These are phyloP conservation scores for Gonapodya prolifera DNA, from an alignment of 192 early-diverging fungal species.

Conservation along the genomic window DNA sequence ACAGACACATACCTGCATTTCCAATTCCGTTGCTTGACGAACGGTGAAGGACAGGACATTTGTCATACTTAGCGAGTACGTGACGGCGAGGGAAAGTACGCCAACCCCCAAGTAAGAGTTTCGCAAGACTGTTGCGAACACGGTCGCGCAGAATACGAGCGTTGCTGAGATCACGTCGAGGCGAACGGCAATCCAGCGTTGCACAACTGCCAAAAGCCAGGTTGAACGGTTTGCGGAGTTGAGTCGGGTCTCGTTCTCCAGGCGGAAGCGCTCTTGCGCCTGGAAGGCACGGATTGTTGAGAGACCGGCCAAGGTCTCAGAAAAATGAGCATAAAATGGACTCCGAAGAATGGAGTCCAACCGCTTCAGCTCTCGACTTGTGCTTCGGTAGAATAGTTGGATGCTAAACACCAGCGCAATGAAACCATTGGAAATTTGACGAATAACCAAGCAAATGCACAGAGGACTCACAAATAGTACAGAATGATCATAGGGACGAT, in stretches of 20 bases:
- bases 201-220: conserved; percentile 49
- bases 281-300: conserved; percentile 79
- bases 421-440: neutral
- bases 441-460: neutral
- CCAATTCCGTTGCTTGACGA: conserved; percentile 54
- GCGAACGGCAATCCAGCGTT: conserved; percentile 39
- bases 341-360: conserved; percentile 62
- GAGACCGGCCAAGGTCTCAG: conserved; percentile 66
- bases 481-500: conserved; percentile 7
- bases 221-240: conserved; percentile 77
- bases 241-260: conserved; percentile 39
- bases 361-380: conserved; percentile 82
- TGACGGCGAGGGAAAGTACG: conserved; percentile 61
- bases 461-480: neutral
- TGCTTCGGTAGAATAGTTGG: conserved; percentile 58
- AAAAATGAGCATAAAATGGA: conserved; percentile 71
- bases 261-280: conserved; percentile 48
- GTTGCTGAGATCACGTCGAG: conserved; percentile 65
- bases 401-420: conserved; percentile 22
- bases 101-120: conserved; percentile 38
- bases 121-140: conserved; percentile 54
- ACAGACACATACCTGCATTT: too few relatives aligned
- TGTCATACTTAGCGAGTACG: conserved; percentile 73
- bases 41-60: conserved; percentile 66
- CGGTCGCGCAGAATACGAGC: conserved; percentile 60